Evolutionary conservation across 305 asterid species (phyloP).

Genomic region (Solanum aculeatissimum): DNA sequence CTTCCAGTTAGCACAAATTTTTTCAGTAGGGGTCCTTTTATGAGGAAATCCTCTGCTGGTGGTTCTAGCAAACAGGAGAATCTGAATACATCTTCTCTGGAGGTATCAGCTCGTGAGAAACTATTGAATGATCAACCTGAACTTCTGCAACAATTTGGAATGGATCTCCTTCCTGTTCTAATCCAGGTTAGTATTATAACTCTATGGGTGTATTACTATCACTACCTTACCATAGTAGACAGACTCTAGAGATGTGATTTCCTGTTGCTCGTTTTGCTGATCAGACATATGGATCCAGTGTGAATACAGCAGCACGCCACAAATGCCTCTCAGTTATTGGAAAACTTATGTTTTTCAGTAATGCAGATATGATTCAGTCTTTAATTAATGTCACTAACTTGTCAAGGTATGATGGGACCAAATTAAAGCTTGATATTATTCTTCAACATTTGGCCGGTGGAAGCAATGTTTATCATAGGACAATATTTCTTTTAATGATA

Average conservation of each 20-base stretch:
- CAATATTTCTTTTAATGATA: background rate
- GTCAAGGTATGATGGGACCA: conserved; percentile 49
- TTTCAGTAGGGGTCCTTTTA: conserved; percentile 45
- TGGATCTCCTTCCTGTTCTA: conserved; percentile 90
- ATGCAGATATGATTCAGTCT: conserved; percentile 83
- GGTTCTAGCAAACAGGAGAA: conserved; percentile 69
- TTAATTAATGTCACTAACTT: conserved; percentile 62
- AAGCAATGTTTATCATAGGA: background rate
- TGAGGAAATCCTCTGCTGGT: conserved; percentile 49
- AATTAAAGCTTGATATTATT: background rate
- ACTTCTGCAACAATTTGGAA: conserved; percentile 89
- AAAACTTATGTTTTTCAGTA: conserved; percentile 92
- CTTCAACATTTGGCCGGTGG: background rate
- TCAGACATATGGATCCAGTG: conserved; percentile 98
- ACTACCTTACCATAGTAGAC: background rate
- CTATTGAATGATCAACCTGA: conserved; percentile 89
- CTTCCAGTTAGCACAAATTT: conserved; percentile 64
- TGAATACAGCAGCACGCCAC: conserved; percentile 92
- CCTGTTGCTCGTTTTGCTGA: background rate
- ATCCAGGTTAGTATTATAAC: conserved; percentile 50
- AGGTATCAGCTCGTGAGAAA: conserved; percentile 65
- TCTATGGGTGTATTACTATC: background rate
- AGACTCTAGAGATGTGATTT: background rate
- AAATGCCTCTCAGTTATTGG: conserved; percentile 95
- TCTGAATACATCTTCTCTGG: conserved; percentile 44